Base-by-base conservation (phyloP, 106 monocot genomes). In the Iris macrosiphon region DNA sequence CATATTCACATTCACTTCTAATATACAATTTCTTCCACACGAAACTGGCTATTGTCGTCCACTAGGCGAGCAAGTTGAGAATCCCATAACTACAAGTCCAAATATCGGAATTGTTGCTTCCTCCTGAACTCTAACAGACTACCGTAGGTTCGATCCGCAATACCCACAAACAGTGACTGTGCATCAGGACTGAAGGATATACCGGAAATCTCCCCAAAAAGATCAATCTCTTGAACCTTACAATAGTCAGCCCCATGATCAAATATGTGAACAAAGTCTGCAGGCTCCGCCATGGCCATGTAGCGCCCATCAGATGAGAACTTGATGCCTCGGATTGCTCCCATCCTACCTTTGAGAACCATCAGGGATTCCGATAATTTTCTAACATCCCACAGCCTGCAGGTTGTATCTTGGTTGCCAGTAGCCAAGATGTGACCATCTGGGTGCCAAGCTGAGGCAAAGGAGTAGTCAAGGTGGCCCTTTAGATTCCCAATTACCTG, bases 401-500 rank as follows among this genome's bases (percentile, higher is more conserved):
- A 94, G 3, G 88, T 88, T 22, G 44, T 84, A 70, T 94, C 93
- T 55, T 94, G 88, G 60, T 71, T 94, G 18, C 84, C 93, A 0
- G 93, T 88, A 4, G 81, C 93, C 45, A 94, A 19, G 49, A 85
- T 66, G 30, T 65, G 42, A 7, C 88, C 75, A 17, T 78, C 69
- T 0, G 93, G 93, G 45, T 94, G 88, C 88, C 93, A 88, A 21
- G 81, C 93, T 10, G 84, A 88, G 20, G 88, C 62, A 39, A 94
- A 94, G 1, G 81, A 84, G 45, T 88, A 94, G 21, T 94, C 93
- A 38, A 73, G 21, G 52, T 94, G 93, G 0, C 52, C 74, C 59
- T 74, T 78, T 40, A 58, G 67, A 24, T 6, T 35, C n/a, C 45
- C 71, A 46, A 87, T 66, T 1, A 63, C 73, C 93, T 94, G 47